Evolutionary conservation across 257 asterid species (phyloP).

Genomic region (Plantago elongata): DNA sequence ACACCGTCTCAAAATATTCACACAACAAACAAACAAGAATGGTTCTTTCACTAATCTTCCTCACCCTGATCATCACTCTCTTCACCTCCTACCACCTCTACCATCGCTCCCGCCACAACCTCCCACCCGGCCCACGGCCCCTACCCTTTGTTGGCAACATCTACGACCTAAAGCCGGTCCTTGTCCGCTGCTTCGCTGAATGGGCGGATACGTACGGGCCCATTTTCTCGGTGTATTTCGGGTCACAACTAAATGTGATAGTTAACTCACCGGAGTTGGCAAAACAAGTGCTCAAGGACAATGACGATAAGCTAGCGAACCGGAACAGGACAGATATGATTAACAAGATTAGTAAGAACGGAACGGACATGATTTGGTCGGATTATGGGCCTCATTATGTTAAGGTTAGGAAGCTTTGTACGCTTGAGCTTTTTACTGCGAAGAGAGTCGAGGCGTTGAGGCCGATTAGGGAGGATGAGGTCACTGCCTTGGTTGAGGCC

Average conservation of each 20-base stretch:
- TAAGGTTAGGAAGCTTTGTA: slow-evolving; percentile 73
- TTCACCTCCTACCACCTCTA: slow-evolving; percentile 39
- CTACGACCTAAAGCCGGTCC: slow-evolving; percentile 35
- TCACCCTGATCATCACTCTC: slow-evolving; percentile 25
- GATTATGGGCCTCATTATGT: slow-evolving; percentile 91
- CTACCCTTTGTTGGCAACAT: slow-evolving; percentile 40
- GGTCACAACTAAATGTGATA: slow-evolving; percentile 36
- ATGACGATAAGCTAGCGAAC: slow-evolving; percentile 39
- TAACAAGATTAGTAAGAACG: slow-evolving; percentile 58
- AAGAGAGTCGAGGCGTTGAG: slow-evolving; percentile 70
- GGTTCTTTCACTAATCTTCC: slow-evolving; percentile 27
- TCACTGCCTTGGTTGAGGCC: slow-evolving; percentile 65
- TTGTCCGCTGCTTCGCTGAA: slow-evolving; percentile 40
- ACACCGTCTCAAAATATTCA: no score
- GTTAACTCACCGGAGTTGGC: slow-evolving; percentile 39
- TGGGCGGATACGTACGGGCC: slow-evolving; percentile 44
- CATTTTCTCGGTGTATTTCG: slow-evolving; percentile 45
- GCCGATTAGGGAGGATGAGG: slow-evolving; percentile 85
- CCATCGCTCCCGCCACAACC: slow-evolving; percentile 31
- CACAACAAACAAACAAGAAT: slow-evolving; percentile 11
- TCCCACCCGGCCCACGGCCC: slow-evolving; percentile 48
- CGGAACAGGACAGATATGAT: slow-evolving; percentile 37
- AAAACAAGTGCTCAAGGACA: slow-evolving; percentile 42
- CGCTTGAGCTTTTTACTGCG: slow-evolving; percentile 65
- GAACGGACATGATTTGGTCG: slow-evolving; percentile 82